These are phyloP conservation scores for Closterium sp. DNA, from an alignment of 139 green algal species.

Conservation along the genomic window DNA sequence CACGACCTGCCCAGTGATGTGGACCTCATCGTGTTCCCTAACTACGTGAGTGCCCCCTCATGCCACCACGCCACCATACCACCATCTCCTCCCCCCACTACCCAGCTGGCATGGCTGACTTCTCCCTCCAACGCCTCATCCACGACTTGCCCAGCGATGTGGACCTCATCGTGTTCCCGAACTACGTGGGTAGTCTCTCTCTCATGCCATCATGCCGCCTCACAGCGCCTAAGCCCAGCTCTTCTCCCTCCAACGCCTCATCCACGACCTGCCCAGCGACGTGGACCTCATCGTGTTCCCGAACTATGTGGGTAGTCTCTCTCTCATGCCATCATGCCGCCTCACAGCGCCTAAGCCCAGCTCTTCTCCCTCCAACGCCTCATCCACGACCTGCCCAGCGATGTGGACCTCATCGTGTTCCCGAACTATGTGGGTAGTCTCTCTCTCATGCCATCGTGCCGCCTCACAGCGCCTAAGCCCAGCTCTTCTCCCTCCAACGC, in stretches of 20 bases:
- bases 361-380: constrained; percentile 64
- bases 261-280: constrained; percentile 26
- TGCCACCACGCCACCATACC: not conserved
- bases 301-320: too few species aligned
- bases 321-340: too few species aligned
- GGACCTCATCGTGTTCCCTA: constrained; percentile 79
- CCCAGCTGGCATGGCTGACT: constrained; percentile 61
- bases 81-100: constrained; percentile 30
- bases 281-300: constrained; percentile 77
- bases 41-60: constrained; percentile 61
- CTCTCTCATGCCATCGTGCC: too few species aligned
- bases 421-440: constrained; percentile 85
- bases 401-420: constrained; percentile 75
- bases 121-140: constrained; percentile 60
- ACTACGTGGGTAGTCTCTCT: constrained; percentile 63
- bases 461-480: too few species aligned
- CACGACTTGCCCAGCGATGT: constrained; percentile 47
- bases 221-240: too few species aligned
- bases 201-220: too few species aligned
- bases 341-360: too few species aligned
- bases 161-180: constrained; percentile 77
- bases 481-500: too few species aligned
- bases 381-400: constrained; percentile 16
- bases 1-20: constrained; percentile 49
- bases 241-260: constrained; percentile 63